Evolutionary conservation across 768 basidiomycete genomes (phyloP).

Genomic region (Phanerochaete carnosa): DNA sequence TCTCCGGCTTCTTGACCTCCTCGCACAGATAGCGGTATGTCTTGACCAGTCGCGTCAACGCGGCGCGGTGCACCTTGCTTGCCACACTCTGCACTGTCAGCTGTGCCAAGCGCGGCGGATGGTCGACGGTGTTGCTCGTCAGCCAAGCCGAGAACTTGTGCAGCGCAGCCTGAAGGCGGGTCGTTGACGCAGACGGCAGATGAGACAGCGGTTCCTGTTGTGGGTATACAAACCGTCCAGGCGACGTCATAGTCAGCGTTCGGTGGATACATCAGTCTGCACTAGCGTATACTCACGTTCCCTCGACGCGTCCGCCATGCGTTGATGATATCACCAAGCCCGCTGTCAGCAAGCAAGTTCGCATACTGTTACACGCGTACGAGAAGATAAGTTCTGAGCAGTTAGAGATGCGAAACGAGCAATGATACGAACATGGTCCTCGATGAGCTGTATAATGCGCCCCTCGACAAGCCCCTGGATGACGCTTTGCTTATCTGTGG

Average conservation of each 20-base stretch:
- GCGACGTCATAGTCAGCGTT: background rate
- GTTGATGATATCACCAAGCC: conserved; percentile 44
- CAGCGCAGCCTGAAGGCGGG: conserved; percentile 60
- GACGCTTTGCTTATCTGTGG: conserved; percentile 50
- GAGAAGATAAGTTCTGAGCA: background rate
- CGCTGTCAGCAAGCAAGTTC: conserved; percentile 52
- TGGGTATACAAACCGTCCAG: background rate
- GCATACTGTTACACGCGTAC: conserved; percentile 34
- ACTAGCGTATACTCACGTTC: conserved; percentile 32
- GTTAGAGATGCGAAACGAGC: background rate
- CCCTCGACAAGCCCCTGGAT: conserved; percentile 61
- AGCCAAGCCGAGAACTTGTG: conserved; percentile 81
- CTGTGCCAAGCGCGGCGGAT: conserved; percentile 74
- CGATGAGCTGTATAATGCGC: conserved; percentile 60
- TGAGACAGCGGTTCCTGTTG: conserved; percentile 74
- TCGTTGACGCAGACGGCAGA: conserved; percentile 61
- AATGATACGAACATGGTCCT: conserved; percentile 70
- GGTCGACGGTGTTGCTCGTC: conserved; percentile 73
- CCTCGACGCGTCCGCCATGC: conserved; percentile 37
- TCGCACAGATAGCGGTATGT: conserved; percentile 76
- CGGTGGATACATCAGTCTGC: background rate
- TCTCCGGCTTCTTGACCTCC: conserved; percentile 69
- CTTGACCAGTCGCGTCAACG: conserved; percentile 60
- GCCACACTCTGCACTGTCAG: conserved; percentile 68
- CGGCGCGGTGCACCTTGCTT: conserved; percentile 69